Evolutionary conservation across 2,329 filamentous ascomycete genomes (phyloP).

Genomic region (Ascochyta viciae-villosae): DNA sequence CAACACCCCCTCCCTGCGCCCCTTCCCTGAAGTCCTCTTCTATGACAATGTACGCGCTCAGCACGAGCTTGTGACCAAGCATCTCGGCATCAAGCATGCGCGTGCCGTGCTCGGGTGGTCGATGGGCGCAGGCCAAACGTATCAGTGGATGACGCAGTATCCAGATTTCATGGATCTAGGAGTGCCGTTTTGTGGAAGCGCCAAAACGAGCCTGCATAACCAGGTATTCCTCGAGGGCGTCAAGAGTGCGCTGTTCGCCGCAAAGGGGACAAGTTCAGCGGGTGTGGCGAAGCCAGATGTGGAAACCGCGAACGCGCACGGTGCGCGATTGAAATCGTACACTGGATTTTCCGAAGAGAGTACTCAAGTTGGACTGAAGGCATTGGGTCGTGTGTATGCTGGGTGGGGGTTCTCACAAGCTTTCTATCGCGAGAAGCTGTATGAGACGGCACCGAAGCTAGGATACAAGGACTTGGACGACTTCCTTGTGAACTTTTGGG

Average conservation of each 20-base stretch:
- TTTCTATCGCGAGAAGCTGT: slow-evolving; percentile 77
- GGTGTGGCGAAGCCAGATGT: slow-evolving; percentile 51
- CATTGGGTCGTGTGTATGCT: slow-evolving; percentile 77
- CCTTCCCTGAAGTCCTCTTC: slow-evolving; percentile 69
- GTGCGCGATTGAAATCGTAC: slow-evolving; percentile 39
- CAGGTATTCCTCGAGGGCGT: slow-evolving; percentile 72
- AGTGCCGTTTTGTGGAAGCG: slow-evolving; percentile 71
- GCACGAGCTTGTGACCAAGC: slow-evolving; percentile 68
- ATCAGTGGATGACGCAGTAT: slow-evolving; percentile 69
- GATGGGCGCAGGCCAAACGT: slow-evolving; percentile 73
- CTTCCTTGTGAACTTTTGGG: slow-evolving; percentile 79
- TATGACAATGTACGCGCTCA: slow-evolving; percentile 76
- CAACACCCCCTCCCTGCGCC: slow-evolving; percentile 61
- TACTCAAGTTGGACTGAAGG: slow-evolving; percentile 67
- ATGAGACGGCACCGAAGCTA: slow-evolving; percentile 62
- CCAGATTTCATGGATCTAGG: slow-evolving; percentile 70
- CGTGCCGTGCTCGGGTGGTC: slow-evolving; percentile 72
- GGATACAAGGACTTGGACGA: slow-evolving; percentile 74
- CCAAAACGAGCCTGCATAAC: slow-evolving; percentile 71
- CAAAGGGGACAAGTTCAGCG: slow-evolving; percentile 61
- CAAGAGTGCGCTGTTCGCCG: slow-evolving; percentile 65
- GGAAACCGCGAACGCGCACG: slow-evolving; percentile 31
- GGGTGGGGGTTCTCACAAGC: slow-evolving; percentile 83
- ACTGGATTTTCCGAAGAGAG: slow-evolving; percentile 62
- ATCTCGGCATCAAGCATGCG: slow-evolving; percentile 66